These are phyloP conservation scores for Iberis amara DNA, from an alignment of 441 rosid genomes.

Conservation along the genomic window DNA sequence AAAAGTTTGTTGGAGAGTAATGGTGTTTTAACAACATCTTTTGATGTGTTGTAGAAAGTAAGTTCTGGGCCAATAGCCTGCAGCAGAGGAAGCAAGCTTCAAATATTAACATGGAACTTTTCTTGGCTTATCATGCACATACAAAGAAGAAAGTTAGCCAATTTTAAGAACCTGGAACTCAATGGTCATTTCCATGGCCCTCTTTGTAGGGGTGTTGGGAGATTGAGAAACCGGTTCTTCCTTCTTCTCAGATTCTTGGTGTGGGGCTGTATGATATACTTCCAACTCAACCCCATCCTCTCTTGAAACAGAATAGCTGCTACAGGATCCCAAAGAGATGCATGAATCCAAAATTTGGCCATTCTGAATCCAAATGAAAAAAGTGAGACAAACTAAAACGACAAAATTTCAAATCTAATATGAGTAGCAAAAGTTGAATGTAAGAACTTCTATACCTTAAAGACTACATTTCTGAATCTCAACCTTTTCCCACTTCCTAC, in stretches of 20 bases:
- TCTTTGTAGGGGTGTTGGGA: slow-evolving; percentile 42
- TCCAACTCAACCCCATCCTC: slow-evolving; percentile 66
- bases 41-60: slow-evolving; percentile 79
- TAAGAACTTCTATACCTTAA: slow-evolving; percentile 48
- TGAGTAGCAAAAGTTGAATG: background rate
- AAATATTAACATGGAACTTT: slow-evolving; percentile 15
- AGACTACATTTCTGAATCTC: slow-evolving; percentile 76
- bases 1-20: slow-evolving; percentile 75
- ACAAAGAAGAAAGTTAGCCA: slow-evolving; percentile 16
- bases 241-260: slow-evolving; percentile 35
- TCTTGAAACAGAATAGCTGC: slow-evolving; percentile 68
- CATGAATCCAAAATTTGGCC: slow-evolving; percentile 89
- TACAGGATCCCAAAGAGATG: slow-evolving; percentile 68
- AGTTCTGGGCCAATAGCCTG: slow-evolving; percentile 97
- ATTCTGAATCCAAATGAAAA: slow-evolving; percentile 43
- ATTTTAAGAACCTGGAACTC: slow-evolving; percentile 73
- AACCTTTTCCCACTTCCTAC: slow-evolving; percentile 76
- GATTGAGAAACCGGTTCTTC: slow-evolving; percentile 34
- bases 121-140: slow-evolving; percentile 21
- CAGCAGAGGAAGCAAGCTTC: slow-evolving; percentile 29
- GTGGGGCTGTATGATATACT: slow-evolving; percentile 41
- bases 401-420: slow-evolving; percentile 11
- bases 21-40: slow-evolving; percentile 64
- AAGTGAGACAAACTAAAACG: slow-evolving; percentile 19
- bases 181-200: slow-evolving; percentile 55